These are phyloP conservation scores for Sporobolomyces roseus DNA, from an alignment of 768 basidiomycete species.

Conservation along the genomic window DNA sequence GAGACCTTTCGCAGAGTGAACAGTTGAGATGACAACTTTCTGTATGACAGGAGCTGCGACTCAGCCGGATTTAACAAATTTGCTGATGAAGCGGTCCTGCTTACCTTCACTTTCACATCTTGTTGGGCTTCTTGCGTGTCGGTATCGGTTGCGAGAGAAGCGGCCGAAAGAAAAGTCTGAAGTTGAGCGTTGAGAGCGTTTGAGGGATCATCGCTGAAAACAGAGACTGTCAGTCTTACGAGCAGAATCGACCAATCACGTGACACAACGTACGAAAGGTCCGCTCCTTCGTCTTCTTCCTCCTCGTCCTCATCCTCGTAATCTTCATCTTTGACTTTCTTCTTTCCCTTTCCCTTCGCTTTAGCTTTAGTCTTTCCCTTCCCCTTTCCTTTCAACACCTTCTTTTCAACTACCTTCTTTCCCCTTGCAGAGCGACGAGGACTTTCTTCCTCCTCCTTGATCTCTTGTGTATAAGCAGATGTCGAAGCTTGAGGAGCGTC, in stretches of 20 bases:
- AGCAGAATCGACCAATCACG: background rate
- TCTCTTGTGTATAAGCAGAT: too few relatives aligned
- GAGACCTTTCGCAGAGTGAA: conserved; percentile 83
- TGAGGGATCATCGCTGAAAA: background rate
- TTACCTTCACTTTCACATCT: conserved; percentile 15
- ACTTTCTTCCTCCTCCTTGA: background rate
- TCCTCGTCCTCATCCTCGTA: background rate
- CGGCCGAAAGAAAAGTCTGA: background rate
- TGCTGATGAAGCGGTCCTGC: too few relatives aligned
- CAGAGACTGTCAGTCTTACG: background rate
- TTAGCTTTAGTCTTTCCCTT: background rate
- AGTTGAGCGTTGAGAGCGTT: background rate
- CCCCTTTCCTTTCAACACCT: background rate
- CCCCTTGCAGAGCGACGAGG: too few relatives aligned
- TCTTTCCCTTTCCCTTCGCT: background rate
- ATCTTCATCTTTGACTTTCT: background rate
- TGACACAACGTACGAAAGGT: background rate
- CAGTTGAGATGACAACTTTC: conserved; percentile 80
- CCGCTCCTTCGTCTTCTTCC: background rate
- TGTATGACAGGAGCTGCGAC: conserved; percentile 44
- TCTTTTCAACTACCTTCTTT: background rate
- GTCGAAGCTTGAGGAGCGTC: background rate
- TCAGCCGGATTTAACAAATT: background rate
- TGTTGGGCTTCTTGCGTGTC: background rate
- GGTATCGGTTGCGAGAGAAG: background rate